Evolutionary conservation across 225 moss, liverwort and hornwort species (phyloP), one percentile per base, ranked within the genome.

Genomic region (Sphagnum contortum): DNA sequence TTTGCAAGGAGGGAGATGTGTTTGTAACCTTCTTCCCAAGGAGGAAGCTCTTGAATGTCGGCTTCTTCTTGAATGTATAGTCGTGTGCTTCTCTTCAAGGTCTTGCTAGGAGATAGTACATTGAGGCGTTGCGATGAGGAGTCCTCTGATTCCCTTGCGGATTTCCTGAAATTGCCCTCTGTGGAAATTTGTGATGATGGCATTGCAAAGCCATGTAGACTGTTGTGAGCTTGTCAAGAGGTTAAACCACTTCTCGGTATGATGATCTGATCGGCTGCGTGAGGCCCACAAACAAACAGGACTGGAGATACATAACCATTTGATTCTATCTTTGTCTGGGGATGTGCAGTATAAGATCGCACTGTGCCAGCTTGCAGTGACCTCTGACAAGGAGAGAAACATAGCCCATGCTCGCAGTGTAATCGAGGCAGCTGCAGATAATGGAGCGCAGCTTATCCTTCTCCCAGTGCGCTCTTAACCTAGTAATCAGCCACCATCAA

Each of bases 391-490:
- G 75, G 63, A 68, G 14, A 69, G 66, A 50, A 98, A 98, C 74
- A 87, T 98, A 49, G 83, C 79, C 46, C 91, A 88, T 79, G 91
- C 91, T 4, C 77, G 73, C 63, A 78, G 70, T 44, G 78, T 54
- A 55, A 93, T 98, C 29, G 89, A 91, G 66, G 81, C 84, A 65
- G 93, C 93, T 66, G 98, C 98, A 45, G 89, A 89, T 64, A 68
- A 72, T 13, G 98, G 98, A 4, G 93, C 93, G 50, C 75, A 89
- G 65, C 90, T 93, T 55, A 78, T 98, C 66, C 76, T 98, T 45
- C 82, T 98, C 45, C 93, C 98, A 76, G 96, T 96, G 74, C 85
- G 90, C 74, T 51, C 57, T 69, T 29, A 29, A 29, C 29, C 29
- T 29, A 29, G 29, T 29, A 29, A 29, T 9, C 11, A 47, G 44